Percentiles rank a stretch among this genome's conserved stretches.
Conservation (phyloP, 2,329 filamentous ascomycete genomes). For the Colletotrichum agaves region DNA sequence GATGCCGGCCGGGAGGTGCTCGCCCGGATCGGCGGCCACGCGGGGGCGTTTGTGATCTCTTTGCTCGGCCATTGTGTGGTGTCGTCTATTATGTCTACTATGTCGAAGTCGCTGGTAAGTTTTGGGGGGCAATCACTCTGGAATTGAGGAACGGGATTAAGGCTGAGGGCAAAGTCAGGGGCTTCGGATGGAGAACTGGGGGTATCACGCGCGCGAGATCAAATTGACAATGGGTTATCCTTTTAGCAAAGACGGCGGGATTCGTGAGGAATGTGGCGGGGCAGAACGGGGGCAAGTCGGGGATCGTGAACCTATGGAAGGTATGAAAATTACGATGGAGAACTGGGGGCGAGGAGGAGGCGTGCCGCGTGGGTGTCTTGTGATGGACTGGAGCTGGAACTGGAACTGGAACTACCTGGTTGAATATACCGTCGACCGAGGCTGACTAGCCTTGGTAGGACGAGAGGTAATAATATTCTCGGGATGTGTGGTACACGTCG, state of each 20-base stretch:
- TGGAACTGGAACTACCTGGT: conserved; percentile 23
- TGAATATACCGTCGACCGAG: conserved; percentile 21
- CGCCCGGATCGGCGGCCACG: conserved; percentile 26
- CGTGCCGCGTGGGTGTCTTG: background rate
- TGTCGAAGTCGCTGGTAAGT: background rate
- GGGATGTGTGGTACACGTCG: conserved; percentile 20
- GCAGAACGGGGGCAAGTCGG: conserved; percentile 16
- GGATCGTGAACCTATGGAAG: conserved; percentile 12
- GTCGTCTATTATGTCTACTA: background rate
- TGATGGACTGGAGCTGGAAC: too few relatives aligned
- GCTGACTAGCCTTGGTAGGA: background rate
- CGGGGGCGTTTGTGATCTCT: conserved; percentile 31
- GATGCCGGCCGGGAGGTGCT: conserved; percentile 46
- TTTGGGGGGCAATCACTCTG: background rate
- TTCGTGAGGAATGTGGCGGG: background rate
- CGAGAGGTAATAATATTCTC: conserved; percentile 8
- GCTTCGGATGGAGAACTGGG: conserved; percentile 4
- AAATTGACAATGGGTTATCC: conserved; percentile 2
- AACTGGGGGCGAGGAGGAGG: background rate
- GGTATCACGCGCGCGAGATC: conserved; percentile 16
- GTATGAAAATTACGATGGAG: conserved; percentile 5
- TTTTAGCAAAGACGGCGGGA: background rate
- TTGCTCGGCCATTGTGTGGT: conserved; percentile 28
- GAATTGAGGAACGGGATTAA: background rate
- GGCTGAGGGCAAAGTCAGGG: background rate